These are phyloP conservation scores for Tuctoria greenei DNA, from an alignment of 176 grass and related monocot species.

Conservation along the genomic window DNA sequence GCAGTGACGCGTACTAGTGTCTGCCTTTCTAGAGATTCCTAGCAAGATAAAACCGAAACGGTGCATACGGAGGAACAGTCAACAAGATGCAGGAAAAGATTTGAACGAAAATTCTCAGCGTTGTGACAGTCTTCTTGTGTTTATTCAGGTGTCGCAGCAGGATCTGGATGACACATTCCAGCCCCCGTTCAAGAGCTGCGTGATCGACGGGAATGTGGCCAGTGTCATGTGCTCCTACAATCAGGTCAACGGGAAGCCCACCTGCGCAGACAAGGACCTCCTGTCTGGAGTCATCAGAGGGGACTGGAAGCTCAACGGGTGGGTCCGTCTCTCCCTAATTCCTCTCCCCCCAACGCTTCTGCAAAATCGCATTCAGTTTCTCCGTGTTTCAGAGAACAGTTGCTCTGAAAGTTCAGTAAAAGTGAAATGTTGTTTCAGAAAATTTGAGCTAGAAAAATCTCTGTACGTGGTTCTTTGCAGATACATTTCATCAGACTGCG, in stretches of 20 bases:
- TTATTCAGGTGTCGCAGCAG: constrained; percentile 79
- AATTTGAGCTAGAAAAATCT: not conserved
- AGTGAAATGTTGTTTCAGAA: not conserved
- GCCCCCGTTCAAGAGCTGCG: constrained; percentile 94
- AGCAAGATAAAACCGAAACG: not conserved
- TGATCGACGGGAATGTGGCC: constrained; percentile 80
- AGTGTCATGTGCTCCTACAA: constrained; percentile 99
- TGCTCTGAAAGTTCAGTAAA: not conserved
- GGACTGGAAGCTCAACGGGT: constrained; percentile 97
- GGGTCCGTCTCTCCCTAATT: not conserved
- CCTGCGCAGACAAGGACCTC: constrained; percentile 85
- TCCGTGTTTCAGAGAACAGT: not conserved
- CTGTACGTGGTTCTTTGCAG: constrained; percentile 29
- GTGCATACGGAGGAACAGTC: not conserved
- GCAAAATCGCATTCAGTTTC: not conserved
- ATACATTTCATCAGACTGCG: constrained; percentile 89
- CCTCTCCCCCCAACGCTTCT: too few relatives aligned
- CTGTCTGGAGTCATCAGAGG: constrained; percentile 67
- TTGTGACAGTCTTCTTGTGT: not conserved
- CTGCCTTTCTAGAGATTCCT: not conserved
- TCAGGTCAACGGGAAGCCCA: constrained; percentile 80
- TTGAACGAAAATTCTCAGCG: not conserved
- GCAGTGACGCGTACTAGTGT: not conserved
- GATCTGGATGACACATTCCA: constrained; percentile 93
- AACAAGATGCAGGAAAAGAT: not conserved